Base-by-base conservation (phyloP, 1,139 yeast genomes). In the Taphrina deformans region DNA sequence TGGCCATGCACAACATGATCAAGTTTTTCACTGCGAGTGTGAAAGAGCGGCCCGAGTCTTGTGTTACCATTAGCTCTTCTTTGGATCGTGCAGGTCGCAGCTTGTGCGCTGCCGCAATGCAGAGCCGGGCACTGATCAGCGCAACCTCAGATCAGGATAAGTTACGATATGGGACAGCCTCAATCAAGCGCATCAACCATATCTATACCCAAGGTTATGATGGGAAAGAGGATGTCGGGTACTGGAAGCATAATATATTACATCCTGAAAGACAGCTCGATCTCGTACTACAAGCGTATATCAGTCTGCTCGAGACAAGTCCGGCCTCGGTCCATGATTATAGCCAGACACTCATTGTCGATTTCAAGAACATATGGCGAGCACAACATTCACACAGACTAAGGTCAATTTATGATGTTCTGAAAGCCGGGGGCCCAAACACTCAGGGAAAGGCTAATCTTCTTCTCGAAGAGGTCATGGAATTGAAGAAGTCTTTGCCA, bases 31-130 rank as follows among this genome's bases (percentile, higher is more conserved):
- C 55, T 1, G 56, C 46, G 12, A 53, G 55, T 21, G 55, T 59
- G 35, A 50, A 50, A 41, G 31, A 35, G 23, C 6, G 29, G 10
- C 63, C 63, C 21, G 46, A 29, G 26, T 21, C 35, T 18, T 38
- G 41, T 26, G 16, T 10, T 24, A 18, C 46, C 33, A 52, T 59
- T 16, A 52, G 56, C 35, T 23, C 40, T 2, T 24, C 56, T 6
- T 45, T 59, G 10, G 63, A 59, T n/a, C 46, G 44, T 6, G 55
- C 56, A 9, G 63, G 63, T 6, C 55, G 63, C 18, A 14, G 27
- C 5, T 45, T 59, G 24, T 59, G 63, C 35, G 63, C 63, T 10
- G 41, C 55, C 9, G 63, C 63, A n/a, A 59, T 59, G 63, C 55
- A 52, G 51, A 52, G 56, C 26, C 63, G 50, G 29, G 63, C 63